Evolutionary conservation across 805 yeast species (phyloP).

Genomic region (Lachancea nothofagi): DNA sequence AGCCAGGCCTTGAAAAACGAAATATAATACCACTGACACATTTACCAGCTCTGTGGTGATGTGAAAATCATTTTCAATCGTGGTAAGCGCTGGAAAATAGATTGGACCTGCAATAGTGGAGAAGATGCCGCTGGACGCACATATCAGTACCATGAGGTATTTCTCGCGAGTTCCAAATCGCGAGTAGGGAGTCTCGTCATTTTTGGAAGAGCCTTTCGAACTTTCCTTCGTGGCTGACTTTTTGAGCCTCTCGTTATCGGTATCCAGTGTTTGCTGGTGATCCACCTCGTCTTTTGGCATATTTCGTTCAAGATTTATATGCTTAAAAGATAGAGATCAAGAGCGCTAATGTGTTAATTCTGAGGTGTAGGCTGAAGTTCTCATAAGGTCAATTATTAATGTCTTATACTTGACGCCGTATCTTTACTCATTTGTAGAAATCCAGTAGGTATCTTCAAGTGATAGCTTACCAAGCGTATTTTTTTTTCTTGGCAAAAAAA

Average conservation of each 20-base stretch:
- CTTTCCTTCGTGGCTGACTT: neutral
- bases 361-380: too few relatives aligned
- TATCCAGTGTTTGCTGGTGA: neutral
- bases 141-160: constrained; percentile 35
- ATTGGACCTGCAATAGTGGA: constrained; percentile 73
- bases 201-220: constrained; percentile 1
- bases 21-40: constrained; percentile 69
- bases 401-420: too few relatives aligned
- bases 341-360: too few relatives aligned
- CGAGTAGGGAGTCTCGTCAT: constrained; percentile 35
- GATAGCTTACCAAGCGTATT: too few relatives aligned
- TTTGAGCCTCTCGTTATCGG: neutral
- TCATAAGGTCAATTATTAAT: too few relatives aligned
- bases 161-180: constrained; percentile 42
- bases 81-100: constrained; percentile 70
- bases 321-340: too few relatives aligned
- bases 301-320: too few relatives aligned
- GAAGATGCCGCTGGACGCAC: constrained; percentile 50
- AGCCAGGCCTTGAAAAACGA: constrained; percentile 67
- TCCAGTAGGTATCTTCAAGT: too few relatives aligned
- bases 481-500: too few relatives aligned
- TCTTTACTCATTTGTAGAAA: too few relatives aligned
- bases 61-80: constrained; percentile 48
- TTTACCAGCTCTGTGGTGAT: constrained; percentile 56
- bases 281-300: neutral